Percentiles rank a stretch among this genome's conserved stretches.
phyloP scores from a whole-genome alignment of 768 basidiomycete species.

The Brasilioporus rufonigricans region DNA sequence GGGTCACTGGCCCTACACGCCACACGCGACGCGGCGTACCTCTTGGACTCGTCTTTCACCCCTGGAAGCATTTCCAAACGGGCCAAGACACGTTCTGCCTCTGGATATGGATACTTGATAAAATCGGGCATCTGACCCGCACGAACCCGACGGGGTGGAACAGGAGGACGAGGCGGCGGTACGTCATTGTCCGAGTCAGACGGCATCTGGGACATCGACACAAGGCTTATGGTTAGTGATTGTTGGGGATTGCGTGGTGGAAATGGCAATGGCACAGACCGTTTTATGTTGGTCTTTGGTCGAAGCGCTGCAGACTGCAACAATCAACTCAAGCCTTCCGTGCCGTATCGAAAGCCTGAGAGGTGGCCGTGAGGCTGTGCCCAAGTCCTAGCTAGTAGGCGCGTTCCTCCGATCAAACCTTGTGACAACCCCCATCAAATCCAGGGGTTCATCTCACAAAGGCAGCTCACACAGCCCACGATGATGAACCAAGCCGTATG shows the following conservation, averaged over 20 bases:
- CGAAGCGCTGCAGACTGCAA: not conserved
- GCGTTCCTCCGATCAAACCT: no score
- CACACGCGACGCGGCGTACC: no score
- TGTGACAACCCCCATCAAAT: not conserved
- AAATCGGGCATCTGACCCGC: constrained; percentile 7
- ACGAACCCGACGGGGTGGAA: not conserved
- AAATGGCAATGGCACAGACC: no score
- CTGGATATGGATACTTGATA: constrained; percentile 20
- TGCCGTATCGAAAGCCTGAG: no score
- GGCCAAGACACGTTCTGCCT: not conserved
- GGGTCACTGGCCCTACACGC: no score
- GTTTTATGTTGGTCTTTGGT: not conserved
- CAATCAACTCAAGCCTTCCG: no score
- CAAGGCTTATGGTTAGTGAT: no score
- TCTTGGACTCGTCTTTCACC: constrained; percentile 22
- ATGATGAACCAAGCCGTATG: no score
- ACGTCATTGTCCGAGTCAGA: not conserved
- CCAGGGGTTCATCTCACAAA: not conserved
- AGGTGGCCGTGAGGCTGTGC: not conserved
- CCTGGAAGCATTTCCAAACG: constrained; percentile 12
- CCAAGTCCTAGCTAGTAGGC: no score
- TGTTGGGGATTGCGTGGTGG: no score
- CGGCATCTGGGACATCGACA: not conserved
- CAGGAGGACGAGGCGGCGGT: no score
- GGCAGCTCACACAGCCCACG: no score